Evolutionary conservation across 2,329 filamentous ascomycete species (phyloP).

Genomic region (Paramyrothecium roridum): DNA sequence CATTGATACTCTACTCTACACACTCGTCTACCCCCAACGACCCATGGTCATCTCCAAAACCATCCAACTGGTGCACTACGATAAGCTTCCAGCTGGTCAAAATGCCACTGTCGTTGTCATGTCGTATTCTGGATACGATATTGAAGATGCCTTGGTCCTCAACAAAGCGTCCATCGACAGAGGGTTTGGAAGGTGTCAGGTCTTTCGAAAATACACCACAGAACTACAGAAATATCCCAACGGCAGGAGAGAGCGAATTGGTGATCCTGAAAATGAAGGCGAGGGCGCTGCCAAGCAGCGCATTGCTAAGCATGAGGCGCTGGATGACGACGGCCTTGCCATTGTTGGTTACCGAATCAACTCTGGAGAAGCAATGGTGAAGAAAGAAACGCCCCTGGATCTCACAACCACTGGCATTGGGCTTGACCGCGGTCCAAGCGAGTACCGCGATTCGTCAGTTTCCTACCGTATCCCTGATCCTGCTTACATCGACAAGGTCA

Average conservation of each 20-base stretch:
- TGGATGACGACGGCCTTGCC: conserved; percentile 86
- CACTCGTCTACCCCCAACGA: conserved; percentile 95
- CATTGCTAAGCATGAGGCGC: conserved; percentile 65
- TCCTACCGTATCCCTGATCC: conserved; percentile 82
- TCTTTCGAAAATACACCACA: conserved; percentile 91
- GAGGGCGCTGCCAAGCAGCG: conserved; percentile 60
- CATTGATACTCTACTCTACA: conserved; percentile 93
- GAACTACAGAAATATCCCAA: conserved; percentile 89
- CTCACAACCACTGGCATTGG: conserved; percentile 71
- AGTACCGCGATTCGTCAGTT: conserved; percentile 65
- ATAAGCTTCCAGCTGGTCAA: conserved; percentile 94
- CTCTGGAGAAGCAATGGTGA: conserved; percentile 80
- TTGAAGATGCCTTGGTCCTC: conserved; percentile 93
- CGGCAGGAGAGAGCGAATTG: conserved; percentile 65
- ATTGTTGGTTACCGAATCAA: conserved; percentile 79
- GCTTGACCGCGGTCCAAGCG: conserved; percentile 59
- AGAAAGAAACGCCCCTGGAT: conserved; percentile 83
- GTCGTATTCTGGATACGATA: conserved; percentile 99
- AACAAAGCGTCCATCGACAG: conserved; percentile 96
- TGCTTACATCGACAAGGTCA: conserved; percentile 92
- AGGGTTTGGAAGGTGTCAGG: conserved; percentile 94
- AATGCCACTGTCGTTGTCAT: conserved; percentile 98
- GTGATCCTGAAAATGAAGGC: conserved; percentile 49
- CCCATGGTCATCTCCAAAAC: conserved; percentile 97
- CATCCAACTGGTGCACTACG: conserved; percentile 94